Conservation (phyloP, 2,329 filamentous ascomycete genomes). For the Cordyceps cateniannulata region DNA sequence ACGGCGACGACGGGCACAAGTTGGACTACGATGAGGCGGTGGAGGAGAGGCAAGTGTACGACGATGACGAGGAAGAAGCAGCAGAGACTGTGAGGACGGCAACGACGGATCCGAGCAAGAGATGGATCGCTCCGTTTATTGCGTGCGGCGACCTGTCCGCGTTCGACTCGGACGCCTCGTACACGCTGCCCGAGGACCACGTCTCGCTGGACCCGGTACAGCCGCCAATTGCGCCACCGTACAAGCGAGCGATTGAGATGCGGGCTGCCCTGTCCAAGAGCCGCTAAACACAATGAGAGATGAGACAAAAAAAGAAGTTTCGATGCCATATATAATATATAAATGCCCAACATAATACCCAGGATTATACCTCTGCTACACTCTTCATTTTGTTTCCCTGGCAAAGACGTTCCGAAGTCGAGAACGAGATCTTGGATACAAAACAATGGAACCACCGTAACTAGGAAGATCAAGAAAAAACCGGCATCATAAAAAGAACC, state of each 20-base stretch:
- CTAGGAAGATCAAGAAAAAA: not conserved
- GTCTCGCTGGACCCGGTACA: constrained; percentile 88
- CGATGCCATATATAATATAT: not conserved
- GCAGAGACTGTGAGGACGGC: constrained; percentile 16
- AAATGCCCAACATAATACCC: not conserved
- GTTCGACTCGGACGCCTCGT: constrained; percentile 94
- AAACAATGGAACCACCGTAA: not conserved
- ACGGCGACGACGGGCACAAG: constrained; percentile 10
- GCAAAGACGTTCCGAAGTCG: not conserved
- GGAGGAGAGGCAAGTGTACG: constrained; percentile 46
- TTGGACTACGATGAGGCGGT: constrained; percentile 24
- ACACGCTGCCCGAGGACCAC: constrained; percentile 78
- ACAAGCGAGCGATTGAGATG: constrained; percentile 83
- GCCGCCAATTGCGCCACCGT: constrained; percentile 91
- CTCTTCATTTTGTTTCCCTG: not conserved
- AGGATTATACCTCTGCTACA: not conserved
- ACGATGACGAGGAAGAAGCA: constrained; percentile 29
- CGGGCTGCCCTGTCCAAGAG: constrained; percentile 28
- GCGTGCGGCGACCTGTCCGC: constrained; percentile 94
- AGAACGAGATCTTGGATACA: not conserved
- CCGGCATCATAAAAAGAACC: not conserved
- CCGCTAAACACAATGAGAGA: constrained; percentile 19
- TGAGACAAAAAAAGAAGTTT: not conserved
- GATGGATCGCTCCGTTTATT: constrained; percentile 93
- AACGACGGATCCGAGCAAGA: constrained; percentile 33